Conservation (phyloP, 2,329 filamentous ascomycete genomes). For the Colletotrichum lupini region DNA sequence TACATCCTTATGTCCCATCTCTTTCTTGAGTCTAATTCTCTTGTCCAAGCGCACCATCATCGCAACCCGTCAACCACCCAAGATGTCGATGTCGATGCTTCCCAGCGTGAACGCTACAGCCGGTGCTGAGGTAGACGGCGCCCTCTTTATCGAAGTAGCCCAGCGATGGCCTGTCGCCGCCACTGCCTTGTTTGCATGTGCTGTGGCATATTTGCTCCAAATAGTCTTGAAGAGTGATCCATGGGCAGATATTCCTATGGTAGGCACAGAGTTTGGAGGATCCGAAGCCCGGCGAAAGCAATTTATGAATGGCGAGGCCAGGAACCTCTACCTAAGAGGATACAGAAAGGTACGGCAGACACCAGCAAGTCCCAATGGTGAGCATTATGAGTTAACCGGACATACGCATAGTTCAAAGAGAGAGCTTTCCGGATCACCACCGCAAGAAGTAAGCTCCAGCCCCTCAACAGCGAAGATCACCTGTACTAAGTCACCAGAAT, state of each 20-base stretch:
- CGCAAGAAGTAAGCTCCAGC: conserved; percentile 32
- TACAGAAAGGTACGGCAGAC: conserved; percentile 42
- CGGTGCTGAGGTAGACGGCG: background rate
- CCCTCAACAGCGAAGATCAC: too few species aligned
- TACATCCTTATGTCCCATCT: background rate
- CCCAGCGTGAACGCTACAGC: conserved; percentile 18
- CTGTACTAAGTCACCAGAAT: conserved; percentile 33
- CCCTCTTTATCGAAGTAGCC: conserved; percentile 6
- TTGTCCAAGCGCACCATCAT: background rate
- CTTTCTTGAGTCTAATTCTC: background rate
- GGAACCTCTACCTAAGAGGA: conserved; percentile 42
- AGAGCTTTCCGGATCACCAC: conserved; percentile 44
- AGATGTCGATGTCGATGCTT: conserved; percentile 13
- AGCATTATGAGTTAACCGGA: background rate
- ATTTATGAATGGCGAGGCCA: conserved; percentile 38
- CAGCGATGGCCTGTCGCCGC: conserved; percentile 21
- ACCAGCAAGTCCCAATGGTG: too few species aligned
- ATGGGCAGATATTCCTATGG: conserved; percentile 38
- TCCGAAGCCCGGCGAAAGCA: conserved; percentile 41
- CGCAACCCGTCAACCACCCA: background rate
- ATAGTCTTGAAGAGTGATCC: conserved; percentile 14
- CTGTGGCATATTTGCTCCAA: conserved; percentile 6
- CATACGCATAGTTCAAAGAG: conserved; percentile 42
- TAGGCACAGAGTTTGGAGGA: conserved; percentile 41
- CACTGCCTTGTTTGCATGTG: background rate